Evolutionary conservation across 306 rosid genomes (phyloP).

Genomic region (Trichosanthes cucumerina): DNA sequence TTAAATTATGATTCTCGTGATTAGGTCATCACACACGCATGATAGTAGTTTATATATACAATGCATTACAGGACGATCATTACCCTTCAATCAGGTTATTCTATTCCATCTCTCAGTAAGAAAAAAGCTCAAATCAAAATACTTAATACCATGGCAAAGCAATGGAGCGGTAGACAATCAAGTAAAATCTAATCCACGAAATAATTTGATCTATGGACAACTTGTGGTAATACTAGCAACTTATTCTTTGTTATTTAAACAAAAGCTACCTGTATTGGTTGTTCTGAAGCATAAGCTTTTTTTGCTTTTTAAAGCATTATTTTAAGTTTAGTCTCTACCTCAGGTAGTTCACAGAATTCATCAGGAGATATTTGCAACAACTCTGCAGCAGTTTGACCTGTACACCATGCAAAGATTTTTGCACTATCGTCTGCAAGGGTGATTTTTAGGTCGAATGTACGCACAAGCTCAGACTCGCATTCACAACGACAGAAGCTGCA

Average conservation of each 20-base stretch:
- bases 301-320: not conserved
- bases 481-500: slow-evolving; percentile 59
- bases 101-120: not conserved
- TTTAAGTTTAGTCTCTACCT: slow-evolving; percentile 40
- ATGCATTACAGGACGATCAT: too few relatives aligned
- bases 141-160: not conserved
- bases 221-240: not conserved
- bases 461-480: slow-evolving; percentile 38
- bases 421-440: slow-evolving; percentile 66
- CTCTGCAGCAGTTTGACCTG: slow-evolving; percentile 84
- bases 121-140: not conserved
- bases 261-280: not conserved
- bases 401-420: slow-evolving; percentile 71
- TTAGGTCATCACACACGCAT: not conserved
- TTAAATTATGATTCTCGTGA: not conserved
- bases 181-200: too few relatives aligned
- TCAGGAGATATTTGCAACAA: slow-evolving; percentile 84
- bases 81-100: too few relatives aligned
- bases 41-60: not conserved
- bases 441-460: slow-evolving; percentile 64
- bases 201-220: too few relatives aligned
- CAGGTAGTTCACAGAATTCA: slow-evolving; percentile 69
- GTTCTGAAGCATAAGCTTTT: not conserved
- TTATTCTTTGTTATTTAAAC: not conserved
- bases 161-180: too few relatives aligned